Evolutionary conservation across 768 basidiomycete genomes (phyloP).

Genomic region (Cantharellus cinnabarinus): DNA sequence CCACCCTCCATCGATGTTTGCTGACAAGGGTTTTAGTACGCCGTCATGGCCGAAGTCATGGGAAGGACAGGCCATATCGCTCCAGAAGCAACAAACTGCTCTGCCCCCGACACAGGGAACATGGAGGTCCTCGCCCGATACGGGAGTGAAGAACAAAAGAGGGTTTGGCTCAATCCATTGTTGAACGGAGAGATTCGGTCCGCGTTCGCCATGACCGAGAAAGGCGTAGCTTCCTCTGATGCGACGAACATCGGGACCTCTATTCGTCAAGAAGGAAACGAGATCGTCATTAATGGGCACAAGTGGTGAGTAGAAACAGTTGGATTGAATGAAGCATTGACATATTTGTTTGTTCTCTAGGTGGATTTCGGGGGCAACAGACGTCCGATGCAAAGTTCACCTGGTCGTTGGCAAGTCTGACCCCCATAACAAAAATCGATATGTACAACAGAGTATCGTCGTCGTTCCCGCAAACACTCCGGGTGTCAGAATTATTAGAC

Average conservation of each 20-base stretch:
- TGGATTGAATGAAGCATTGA: neutral
- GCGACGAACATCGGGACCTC: conserved; percentile 88
- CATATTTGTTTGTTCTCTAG: conserved; percentile 19
- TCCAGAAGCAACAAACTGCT: conserved; percentile 78
- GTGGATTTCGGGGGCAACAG: conserved; percentile 97
- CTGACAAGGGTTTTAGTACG: conserved; percentile 37
- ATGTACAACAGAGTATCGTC: conserved; percentile 83
- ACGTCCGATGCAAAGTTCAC: conserved; percentile 74
- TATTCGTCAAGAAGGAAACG: conserved; percentile 60
- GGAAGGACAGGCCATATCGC: conserved; percentile 68
- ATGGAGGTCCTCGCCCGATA: conserved; percentile 98
- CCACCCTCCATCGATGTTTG: neutral
- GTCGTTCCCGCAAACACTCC: conserved; percentile 76
- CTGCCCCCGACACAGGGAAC: conserved; percentile 94
- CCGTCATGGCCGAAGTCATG: conserved; percentile 90
- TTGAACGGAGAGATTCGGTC: conserved; percentile 86
- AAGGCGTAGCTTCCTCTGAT: conserved; percentile 81
- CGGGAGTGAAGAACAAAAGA: conserved; percentile 77
- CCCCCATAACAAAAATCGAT: conserved; percentile 50
- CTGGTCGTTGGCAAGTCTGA: conserved; percentile 93
- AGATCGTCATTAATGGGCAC: conserved; percentile 86
- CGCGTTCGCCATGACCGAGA: conserved; percentile 95
- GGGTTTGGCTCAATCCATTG: conserved; percentile 73
- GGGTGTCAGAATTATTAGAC: conserved; percentile 78
- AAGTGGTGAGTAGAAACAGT: conserved; percentile 49